Base-by-base conservation (phyloP, 1,139 yeast species). In the Lodderomyces beijingensis region DNA sequence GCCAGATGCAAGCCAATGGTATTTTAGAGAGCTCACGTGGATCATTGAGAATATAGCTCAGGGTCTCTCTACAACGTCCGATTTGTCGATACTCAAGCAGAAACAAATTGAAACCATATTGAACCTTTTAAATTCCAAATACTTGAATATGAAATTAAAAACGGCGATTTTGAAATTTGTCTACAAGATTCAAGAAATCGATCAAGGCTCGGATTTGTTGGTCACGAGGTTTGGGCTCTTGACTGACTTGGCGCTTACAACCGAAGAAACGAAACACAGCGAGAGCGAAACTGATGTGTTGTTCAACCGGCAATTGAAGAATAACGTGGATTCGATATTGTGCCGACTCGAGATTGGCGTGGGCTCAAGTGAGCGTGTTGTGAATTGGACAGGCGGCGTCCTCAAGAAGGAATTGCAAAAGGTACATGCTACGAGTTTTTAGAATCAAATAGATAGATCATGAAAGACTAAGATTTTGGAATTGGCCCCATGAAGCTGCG, bases 101-200 rank as follows among this genome's bases (percentile, higher is more conserved):
- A 68, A 62, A 31, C 79, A 78, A 3, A 69, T 80, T 1, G 96
- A 87, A 46, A 78, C 87, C 79, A 49, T 74, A 2, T 47, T 83
- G 48, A 79, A 78, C 39, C 54, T 83, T 35, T 47, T 62, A 31
- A 67, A 71, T 43, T 64, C 77, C 5, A 77, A 78, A 25, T 75
- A 62, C 42, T 44, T 70, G 16, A 62, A 58, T 28, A 50, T 59
- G 27, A 63, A 59, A 30, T 46, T 77, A 30, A 62, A 63, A 33
- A 51, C 57, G 4, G 51, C 60, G 30, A 56, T 79, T 14, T 51
- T 63, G 32, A 53, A 53, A 21, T 58, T 82, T 9, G 35, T 84
- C 3, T 66, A 65, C 40, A 63, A 60, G 16, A 53, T 82, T 0
- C 80, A 79, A 46, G 57, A 61, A 19, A 55, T 80, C 15, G 77